phyloP scores from a whole-genome alignment of 2,329 filamentous ascomycete genomes.

The Cordyceps militaris region DNA sequence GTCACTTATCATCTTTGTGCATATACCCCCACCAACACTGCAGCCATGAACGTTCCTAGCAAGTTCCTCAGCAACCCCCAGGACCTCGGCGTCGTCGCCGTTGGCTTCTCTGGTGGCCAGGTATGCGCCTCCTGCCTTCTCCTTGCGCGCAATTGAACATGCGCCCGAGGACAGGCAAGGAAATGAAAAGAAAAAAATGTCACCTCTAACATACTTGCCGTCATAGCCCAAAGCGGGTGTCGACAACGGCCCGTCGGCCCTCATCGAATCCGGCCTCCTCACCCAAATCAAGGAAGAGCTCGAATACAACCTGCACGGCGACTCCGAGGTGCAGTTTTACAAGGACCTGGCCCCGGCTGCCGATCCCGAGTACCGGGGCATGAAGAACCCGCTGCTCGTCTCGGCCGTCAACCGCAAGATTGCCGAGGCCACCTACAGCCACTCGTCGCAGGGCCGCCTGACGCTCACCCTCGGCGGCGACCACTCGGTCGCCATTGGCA shows the following conservation, averaged over 20 bases:
- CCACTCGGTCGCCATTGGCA: slow-evolving; percentile 94
- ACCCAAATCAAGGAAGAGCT: slow-evolving; percentile 77
- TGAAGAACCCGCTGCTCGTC: slow-evolving; percentile 89
- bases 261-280: slow-evolving; percentile 84
- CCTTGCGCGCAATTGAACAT: not conserved
- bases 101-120: slow-evolving; percentile 95
- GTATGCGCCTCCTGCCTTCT: slow-evolving; percentile 40
- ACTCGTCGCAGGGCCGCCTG: slow-evolving; percentile 75
- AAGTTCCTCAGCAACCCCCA: slow-evolving; percentile 75
- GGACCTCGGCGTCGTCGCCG: slow-evolving; percentile 85
- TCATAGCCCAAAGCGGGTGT: slow-evolving; percentile 85
- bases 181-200: not conserved
- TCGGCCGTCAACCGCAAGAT: slow-evolving; percentile 78
- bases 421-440: slow-evolving; percentile 76
- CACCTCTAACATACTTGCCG: slow-evolving; percentile 12
- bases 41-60: slow-evolving; percentile 44
- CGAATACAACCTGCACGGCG: slow-evolving; percentile 80
- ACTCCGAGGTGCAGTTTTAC: slow-evolving; percentile 77
- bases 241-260: slow-evolving; percentile 79
- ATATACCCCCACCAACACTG: not conserved
- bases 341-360: slow-evolving; percentile 60
- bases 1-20: not conserved
- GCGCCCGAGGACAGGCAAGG: not conserved
- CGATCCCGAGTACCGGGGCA: slow-evolving; percentile 78
- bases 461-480: slow-evolving; percentile 92